Base-by-base conservation (phyloP, 202 grass and related monocot genomes). In the Saccharum hybrid region DNA sequence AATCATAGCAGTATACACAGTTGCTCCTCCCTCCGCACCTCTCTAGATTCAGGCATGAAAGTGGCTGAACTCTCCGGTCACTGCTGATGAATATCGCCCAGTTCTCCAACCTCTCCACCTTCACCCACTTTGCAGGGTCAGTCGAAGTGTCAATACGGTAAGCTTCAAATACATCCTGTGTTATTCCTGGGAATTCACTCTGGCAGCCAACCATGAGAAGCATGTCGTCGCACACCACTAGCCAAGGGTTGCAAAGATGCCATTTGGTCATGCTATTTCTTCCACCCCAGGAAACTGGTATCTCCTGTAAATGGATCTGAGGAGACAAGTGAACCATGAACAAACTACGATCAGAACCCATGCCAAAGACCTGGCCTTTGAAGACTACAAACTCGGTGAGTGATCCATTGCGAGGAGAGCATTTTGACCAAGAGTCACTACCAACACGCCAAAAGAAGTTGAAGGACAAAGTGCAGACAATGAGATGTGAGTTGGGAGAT, bases 371-470 rank as follows among this genome's bases (percentile, higher is more conserved):
- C 69, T 66, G 70, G 31, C 31, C 70, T 39, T 83, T 83, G 59
- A 83, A 65, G 19, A 65, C n/a, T 45, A 83, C 30, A 14, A 65
- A 3, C n/a, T 72, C 4, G 12, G 2, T 16, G 41, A 46, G 23
- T 49, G 69, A 16, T 8, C 22, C 69, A 30, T 9, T 30, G 69
- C 13, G 21, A 71, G 22, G 42, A 71, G 69, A 72, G 69, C 1
- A 7, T 49, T 49, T 16, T n/a, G 33, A 41, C 83, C 83, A 91
- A 38, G n/a, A 28, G 14, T 12, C 6, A 60, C 57, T 75, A 18
- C 79, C 86, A 16, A 78, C 46, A 60, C 39, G 64, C 91, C 88
- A 90, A 21, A 61, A 33, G 10, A 88, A 83, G 10, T 90, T 76
- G 36, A 34, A 33, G 7, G 16, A 15, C 1, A 0, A 19, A 54